Percentiles rank a stretch among this genome's conserved stretches.
Conservation (phyloP, 805 yeast species). For the Zygoascus biomembranicola region DNA sequence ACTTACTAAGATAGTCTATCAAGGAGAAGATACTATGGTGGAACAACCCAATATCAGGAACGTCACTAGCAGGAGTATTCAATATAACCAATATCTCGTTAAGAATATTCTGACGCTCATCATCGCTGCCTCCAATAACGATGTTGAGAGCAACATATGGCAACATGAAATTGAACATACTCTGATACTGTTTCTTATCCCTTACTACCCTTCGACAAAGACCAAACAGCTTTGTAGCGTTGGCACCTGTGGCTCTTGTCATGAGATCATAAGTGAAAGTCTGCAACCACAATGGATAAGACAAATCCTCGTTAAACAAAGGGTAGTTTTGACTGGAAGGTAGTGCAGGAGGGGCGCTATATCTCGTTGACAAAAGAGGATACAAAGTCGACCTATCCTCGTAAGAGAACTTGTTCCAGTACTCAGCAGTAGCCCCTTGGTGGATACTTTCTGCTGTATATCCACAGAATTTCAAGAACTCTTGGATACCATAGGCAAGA, state of each 20-base stretch:
- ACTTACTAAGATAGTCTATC: constrained; percentile 74
- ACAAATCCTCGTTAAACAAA: constrained; percentile 36
- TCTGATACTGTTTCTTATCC: constrained; percentile 49
- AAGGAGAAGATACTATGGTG: constrained; percentile 70
- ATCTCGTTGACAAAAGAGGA: constrained; percentile 69
- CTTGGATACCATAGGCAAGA: constrained; percentile 85
- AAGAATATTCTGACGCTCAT: constrained; percentile 35
- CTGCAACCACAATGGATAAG: constrained; percentile 61
- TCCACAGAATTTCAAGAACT: constrained; percentile 58
- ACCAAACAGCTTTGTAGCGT: constrained; percentile 42
- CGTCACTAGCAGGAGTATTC: constrained; percentile 31
- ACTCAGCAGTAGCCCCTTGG: constrained; percentile 18
- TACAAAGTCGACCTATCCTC: constrained; percentile 63
- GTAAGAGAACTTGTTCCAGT: constrained; percentile 60
- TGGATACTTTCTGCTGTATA: constrained; percentile 24
- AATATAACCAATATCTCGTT: constrained; percentile 57
- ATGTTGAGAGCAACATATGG: constrained; percentile 70
- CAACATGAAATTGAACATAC: constrained; percentile 59
- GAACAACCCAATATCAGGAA: constrained; percentile 45
- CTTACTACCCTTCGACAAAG: constrained; percentile 58
- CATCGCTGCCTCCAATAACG: constrained; percentile 40
- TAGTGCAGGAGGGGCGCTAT: constrained; percentile 45
- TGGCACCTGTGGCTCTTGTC: constrained; percentile 30
- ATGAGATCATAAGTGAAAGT: constrained; percentile 61
- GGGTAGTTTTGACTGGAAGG: constrained; percentile 53